A percentile compares a stretch with the other conserved stretches of the same genome.
phyloP scores from a whole-genome alignment of 345 rosid species.

The Abelmoschus esculentus region DNA sequence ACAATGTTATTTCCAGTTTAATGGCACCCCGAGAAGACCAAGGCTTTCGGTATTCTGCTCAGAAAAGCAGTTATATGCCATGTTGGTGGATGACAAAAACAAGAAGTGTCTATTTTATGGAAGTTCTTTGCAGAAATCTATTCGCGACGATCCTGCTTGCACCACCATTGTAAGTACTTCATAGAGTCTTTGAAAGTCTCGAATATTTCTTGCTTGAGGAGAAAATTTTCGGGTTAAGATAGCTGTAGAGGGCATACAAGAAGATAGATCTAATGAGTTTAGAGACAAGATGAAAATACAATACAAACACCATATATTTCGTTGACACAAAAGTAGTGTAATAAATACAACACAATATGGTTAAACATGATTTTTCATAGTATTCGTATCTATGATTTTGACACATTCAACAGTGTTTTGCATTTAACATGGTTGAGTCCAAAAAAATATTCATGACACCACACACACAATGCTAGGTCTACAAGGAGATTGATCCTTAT shows the following conservation, averaged over 20 bases:
- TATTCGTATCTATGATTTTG: not conserved
- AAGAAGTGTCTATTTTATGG: slow-evolving; percentile 71
- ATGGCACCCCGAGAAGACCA: slow-evolving; percentile 59
- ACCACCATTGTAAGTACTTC: slow-evolving; percentile 48
- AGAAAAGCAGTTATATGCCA: slow-evolving; percentile 72
- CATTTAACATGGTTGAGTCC: not conserved
- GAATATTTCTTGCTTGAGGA: not conserved
- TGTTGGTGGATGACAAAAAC: slow-evolving; percentile 83
- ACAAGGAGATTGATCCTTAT: too few relatives aligned
- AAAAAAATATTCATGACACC: too few relatives aligned
- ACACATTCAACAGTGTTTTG: not conserved
- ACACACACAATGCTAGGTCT: too few relatives aligned
- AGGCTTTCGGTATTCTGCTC: slow-evolving; percentile 91
- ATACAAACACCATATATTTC: too few relatives aligned
- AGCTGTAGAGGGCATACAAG: not conserved
- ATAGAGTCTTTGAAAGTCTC: not conserved
- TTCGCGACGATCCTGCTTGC: slow-evolving; percentile 50
- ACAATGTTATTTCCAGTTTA: slow-evolving; percentile 33
- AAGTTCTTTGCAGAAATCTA: slow-evolving; percentile 77
- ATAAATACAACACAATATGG: too few relatives aligned
- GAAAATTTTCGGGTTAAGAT: not conserved
- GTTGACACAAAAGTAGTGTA: too few relatives aligned
- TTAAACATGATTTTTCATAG: not conserved
- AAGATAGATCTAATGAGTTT: not conserved
- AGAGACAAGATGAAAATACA: too few relatives aligned